phyloP scores from a whole-genome alignment of 1,284 basidiomycete species.

The Naganishia liquefaciens region DNA sequence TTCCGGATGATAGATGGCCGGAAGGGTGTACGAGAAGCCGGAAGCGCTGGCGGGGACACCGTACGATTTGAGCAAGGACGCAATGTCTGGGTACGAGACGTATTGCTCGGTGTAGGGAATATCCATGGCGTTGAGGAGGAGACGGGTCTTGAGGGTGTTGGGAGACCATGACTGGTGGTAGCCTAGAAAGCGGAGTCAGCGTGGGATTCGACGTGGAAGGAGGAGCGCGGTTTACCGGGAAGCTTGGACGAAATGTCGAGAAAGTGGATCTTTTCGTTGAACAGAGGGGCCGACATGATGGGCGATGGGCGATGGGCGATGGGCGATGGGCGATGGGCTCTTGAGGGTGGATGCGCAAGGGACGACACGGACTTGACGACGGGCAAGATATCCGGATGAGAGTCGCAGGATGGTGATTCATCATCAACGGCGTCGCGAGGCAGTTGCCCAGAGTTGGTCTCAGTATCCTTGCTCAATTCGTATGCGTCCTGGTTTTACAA shows the following conservation, averaged over 20 bases:
- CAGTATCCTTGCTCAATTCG: too few relatives aligned
- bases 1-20: constrained; percentile 33
- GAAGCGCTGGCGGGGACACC: constrained; percentile 6
- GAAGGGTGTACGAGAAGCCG: constrained; percentile 21
- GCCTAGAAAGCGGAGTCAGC: constrained; percentile 6
- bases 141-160: constrained; percentile 35
- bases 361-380: too few relatives aligned
- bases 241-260: constrained; percentile 33
- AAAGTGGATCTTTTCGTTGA: constrained; percentile 31
- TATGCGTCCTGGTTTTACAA: too few relatives aligned
- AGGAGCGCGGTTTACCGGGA: constrained; percentile 13
- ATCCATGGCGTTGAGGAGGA: constrained; percentile 33
- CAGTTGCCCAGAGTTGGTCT: too few relatives aligned
- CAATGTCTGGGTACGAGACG: constrained; percentile 38
- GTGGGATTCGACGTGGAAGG: neutral
- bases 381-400: too few relatives aligned
- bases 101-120: constrained; percentile 34
- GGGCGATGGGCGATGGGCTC: neutral
- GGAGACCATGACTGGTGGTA: constrained; percentile 35
- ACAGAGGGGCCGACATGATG: constrained; percentile 1
- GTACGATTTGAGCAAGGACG: constrained; percentile 27
- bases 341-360: too few relatives aligned
- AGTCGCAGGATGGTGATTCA: too few relatives aligned
- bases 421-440: too few relatives aligned
- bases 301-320: neutral